These are phyloP conservation scores for Pseudonitzschia multistriata DNA, from an alignment of 108 stramenopile species.

Conservation along the genomic window DNA sequence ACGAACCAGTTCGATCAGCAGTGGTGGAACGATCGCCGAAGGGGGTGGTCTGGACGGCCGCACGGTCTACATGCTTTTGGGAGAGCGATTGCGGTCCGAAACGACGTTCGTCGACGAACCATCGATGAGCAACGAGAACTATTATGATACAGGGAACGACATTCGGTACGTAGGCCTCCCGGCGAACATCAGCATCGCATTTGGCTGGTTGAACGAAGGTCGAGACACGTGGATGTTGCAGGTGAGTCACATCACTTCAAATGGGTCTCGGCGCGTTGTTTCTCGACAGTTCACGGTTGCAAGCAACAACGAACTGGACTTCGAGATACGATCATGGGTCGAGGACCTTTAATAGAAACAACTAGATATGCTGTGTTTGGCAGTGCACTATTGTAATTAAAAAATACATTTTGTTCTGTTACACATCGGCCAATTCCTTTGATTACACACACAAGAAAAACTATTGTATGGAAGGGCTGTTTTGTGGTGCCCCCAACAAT, in stretches of 20 bases:
- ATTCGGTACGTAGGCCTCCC: slow-evolving; percentile 26
- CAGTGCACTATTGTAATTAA: no score
- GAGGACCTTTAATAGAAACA: slow-evolving; percentile 7
- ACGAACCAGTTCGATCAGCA: slow-evolving; percentile 25
- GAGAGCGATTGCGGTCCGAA: slow-evolving; percentile 33
- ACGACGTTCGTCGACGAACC: slow-evolving; percentile 30
- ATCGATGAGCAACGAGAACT: background rate
- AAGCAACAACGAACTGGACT: slow-evolving; percentile 18
- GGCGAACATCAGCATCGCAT: slow-evolving; percentile 23
- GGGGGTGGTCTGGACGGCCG: slow-evolving; percentile 78
- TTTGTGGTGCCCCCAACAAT: no score
- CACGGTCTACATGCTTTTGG: slow-evolving; percentile 58
- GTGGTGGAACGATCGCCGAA: slow-evolving; percentile 42
- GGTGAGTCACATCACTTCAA: slow-evolving; percentile 10
- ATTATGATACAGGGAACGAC: background rate
- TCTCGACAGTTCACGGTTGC: slow-evolving; percentile 15
- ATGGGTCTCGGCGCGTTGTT: slow-evolving; percentile 15
- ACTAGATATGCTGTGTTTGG: no score
- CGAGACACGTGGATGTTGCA: slow-evolving; percentile 18
- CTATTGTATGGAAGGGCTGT: no score
- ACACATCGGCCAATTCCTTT: no score
- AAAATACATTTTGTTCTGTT: no score
- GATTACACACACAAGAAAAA: no score
- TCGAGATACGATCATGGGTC: slow-evolving; percentile 29
- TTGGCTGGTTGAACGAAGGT: slow-evolving; percentile 13